Base-by-base conservation (phyloP, 2,329 filamentous ascomycete species). In the Exophiala sp. region DNA sequence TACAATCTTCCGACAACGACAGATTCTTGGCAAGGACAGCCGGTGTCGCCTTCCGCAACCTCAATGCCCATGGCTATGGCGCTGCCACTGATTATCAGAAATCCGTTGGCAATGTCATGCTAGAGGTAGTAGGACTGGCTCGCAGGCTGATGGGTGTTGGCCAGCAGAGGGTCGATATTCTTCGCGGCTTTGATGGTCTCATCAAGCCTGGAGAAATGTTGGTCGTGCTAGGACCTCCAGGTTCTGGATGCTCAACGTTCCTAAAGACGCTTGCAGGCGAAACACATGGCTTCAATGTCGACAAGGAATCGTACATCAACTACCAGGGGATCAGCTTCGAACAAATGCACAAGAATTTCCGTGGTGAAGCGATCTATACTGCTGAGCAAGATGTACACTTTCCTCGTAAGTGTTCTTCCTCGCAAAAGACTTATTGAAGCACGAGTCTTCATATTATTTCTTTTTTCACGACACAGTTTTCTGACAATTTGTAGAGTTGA, bases 341-440 rank as follows among this genome's bases (percentile, higher is more conserved):
- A 64, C 80, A 88, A 65, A 90, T 91, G 87, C 82, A 88, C 72
- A 80, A 80, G 12, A 73, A 81, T 58, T 91, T 92, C 73, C 85
- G 88, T 24, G 89, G 89, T 61, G 89, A 95, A 71, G 88, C 88
- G 58, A 91, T 94, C 68, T 94, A 94, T 72, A 91, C 88, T 0
- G 88, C 88, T 55, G 89, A 94, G 69, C 85, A 89, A 34, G 90
- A 95, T 67, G 85, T 88, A 3, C 88, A 91, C 71, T 91, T 91
- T 65, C 87, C 88, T 10, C 24, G 24, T 29, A 29, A 29, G 24
- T 29, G 7, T 29, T 29, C 7, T 29, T 8, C 24, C 7, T 29
- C 7, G 24, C 24, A 8, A 29, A 29, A 5, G 24, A 29, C 24
- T 29, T 8, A 29, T 29, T 8, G 24, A 29, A 29, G 24, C 24